These are phyloP conservation scores for Monosporascus sp. DNA, from an alignment of 2,329 filamentous ascomycete genomes.

Conservation along the genomic window DNA sequence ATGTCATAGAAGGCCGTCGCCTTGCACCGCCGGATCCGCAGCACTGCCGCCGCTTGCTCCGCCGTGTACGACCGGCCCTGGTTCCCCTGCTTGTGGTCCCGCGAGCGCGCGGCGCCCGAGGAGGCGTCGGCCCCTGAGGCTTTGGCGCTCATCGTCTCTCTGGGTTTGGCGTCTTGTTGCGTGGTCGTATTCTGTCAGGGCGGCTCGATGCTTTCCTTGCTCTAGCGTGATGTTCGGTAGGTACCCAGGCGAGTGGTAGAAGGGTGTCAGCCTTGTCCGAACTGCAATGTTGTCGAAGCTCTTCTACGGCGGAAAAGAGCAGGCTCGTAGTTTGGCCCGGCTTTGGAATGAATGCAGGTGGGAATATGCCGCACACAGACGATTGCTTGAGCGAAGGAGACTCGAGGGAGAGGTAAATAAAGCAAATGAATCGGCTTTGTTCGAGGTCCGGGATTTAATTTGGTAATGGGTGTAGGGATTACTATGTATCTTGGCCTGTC, in stretches of 20 bases:
- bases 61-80: conserved; percentile 73
- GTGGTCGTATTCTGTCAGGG: not conserved
- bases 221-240: no score
- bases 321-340: no score
- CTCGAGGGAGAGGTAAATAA: no score
- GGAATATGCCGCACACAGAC: no score
- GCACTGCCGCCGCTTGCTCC: conserved; percentile 86
- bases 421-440: no score
- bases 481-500: no score
- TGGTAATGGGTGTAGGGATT: no score
- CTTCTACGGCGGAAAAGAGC: no score
- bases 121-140: conserved; percentile 49
- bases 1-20: conserved; percentile 96
- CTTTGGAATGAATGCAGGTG: no score
- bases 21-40: conserved; percentile 79
- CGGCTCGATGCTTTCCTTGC: not conserved
- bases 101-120: conserved; percentile 37
- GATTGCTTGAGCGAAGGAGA: no score
- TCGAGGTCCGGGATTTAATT: no score
- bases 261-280: not conserved
- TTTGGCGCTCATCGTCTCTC: conserved; percentile 40
- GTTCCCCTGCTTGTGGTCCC: conserved; percentile 71
- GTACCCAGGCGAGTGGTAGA: not conserved
- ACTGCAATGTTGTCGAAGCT: no score
- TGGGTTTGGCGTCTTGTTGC: not conserved